Evolutionary conservation across 1,284 basidiomycete species (phyloP), one percentile per base, ranked within the genome.

Genomic region (Megacollybia platyphylla): DNA sequence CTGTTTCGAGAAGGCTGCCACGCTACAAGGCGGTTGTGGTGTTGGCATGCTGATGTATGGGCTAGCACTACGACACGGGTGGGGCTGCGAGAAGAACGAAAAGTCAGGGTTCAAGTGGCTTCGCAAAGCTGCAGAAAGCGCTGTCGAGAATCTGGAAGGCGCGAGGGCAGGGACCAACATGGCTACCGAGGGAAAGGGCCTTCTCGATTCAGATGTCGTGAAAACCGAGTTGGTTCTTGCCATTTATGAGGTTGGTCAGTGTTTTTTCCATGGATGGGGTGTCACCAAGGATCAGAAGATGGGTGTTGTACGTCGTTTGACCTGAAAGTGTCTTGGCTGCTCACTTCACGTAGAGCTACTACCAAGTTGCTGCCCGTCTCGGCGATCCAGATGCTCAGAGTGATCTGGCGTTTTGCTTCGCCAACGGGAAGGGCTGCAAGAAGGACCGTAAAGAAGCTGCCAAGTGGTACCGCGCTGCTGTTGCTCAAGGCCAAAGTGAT

Each of bases 31-130:
- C 2, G 90, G 89, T 1, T 90, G 85, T 56, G 85, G 83, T 2
- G 79, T 87, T 2, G 90, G 90, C 9, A 92, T 92, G 88, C 65
- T 92, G 48, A 90, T 93, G 87, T 92, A 84, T 72, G 90, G 90
- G 1, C 65, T 93, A 40, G 70, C 87, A n/a, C 62, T 92, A 50
- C 68, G 90, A 40, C 87, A 92, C 59, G 90, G 88, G 0, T 94
- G 90, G 90, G 90, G 87, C 2, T 80, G 79, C 48, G 60, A 69
- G 52, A 84, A 84, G 68, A 76, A 87, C 51, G 86, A 89, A 54
- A 72, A 70, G 53, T 63, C 66, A 36, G 90, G 79, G 1, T 93
- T 93, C 59, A 76, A 74, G 52, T 93, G 88, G 86, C 64, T 94
- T 51, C 71, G 79, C 46, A 72, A 71, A 39, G 90, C 90, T 1